These are phyloP conservation scores for Nitzschia inconspicua DNA, from an alignment of 108 stramenopile genomes.

Conservation along the genomic window DNA sequence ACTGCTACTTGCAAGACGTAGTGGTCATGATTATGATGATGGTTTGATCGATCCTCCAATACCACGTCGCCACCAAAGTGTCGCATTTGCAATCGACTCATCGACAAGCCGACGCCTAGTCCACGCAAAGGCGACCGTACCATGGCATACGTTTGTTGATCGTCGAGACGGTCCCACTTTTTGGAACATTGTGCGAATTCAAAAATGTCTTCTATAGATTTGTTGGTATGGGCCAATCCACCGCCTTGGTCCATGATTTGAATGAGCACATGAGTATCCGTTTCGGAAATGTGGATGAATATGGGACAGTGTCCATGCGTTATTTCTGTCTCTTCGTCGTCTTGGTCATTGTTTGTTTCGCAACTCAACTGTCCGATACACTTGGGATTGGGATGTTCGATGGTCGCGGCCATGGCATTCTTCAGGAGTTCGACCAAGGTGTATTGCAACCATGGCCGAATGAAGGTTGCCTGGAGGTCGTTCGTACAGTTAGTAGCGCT, in stretches of 20 bases:
- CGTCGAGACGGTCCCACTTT: slow-evolving; percentile 70
- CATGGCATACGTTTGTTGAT: slow-evolving; percentile 71
- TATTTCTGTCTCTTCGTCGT: neutral
- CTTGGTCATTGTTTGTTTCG: neutral
- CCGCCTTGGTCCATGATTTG: slow-evolving; percentile 56
- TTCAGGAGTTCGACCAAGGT: slow-evolving; percentile 74
- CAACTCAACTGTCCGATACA: neutral
- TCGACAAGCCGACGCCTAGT: slow-evolving; percentile 69
- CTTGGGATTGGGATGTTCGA: slow-evolving; percentile 35
- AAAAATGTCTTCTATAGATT: slow-evolving; percentile 27
- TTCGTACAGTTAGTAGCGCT: no score
- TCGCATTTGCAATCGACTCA: slow-evolving; percentile 63
- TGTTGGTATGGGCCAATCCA: slow-evolving; percentile 38
- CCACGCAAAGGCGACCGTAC: slow-evolving; percentile 58
- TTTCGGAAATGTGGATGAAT: slow-evolving; percentile 14
- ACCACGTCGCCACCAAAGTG: slow-evolving; percentile 66
- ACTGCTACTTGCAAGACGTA: neutral
- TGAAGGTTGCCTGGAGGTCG: slow-evolving; percentile 33
- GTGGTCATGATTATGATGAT: neutral
- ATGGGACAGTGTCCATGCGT: neutral
- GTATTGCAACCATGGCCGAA: slow-evolving; percentile 80
- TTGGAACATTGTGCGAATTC: slow-evolving; percentile 19
- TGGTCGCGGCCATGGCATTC: slow-evolving; percentile 66
- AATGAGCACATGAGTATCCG: slow-evolving; percentile 27
- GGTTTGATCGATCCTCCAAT: slow-evolving; percentile 25